A percentile compares a stretch with the other conserved stretches of the same genome.
These are phyloP conservation scores for Whalleya microplaca DNA, from an alignment of 2,329 filamentous ascomycete species.

Conservation along the genomic window DNA sequence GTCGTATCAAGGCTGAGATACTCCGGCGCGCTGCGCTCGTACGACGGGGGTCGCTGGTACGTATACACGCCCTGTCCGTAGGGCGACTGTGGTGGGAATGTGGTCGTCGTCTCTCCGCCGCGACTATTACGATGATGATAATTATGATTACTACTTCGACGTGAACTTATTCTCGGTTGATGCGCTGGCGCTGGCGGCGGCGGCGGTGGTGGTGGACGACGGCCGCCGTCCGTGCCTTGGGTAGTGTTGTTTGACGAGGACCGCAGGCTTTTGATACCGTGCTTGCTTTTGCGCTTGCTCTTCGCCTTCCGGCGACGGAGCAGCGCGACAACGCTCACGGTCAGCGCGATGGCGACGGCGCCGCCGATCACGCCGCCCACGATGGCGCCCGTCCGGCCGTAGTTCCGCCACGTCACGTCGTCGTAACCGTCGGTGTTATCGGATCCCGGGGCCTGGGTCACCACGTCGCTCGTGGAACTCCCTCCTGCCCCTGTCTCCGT, in stretches of 20 bases:
- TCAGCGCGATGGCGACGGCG: constrained; percentile 27
- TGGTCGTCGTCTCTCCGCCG: not conserved
- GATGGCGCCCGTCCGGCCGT: constrained; percentile 33
- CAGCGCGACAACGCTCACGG: constrained; percentile 27
- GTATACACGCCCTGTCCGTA: too few species aligned
- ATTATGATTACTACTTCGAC: too few species aligned
- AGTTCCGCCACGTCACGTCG: not conserved
- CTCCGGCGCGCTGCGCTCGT: too few species aligned
- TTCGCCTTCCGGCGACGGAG: constrained; percentile 26
- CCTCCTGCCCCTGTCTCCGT: too few species aligned
- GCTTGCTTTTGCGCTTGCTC: constrained; percentile 21
- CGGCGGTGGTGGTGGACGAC: too few species aligned
- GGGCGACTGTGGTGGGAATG: not conserved
- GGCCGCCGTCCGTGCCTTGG: too few species aligned
- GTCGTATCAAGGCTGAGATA: too few species aligned
- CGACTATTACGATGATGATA: too few species aligned
- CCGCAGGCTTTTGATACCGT: constrained; percentile 28
- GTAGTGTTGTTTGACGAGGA: too few species aligned
- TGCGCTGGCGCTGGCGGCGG: not conserved
- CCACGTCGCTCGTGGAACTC: too few species aligned
- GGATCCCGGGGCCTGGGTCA: not conserved
- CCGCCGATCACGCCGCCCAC: constrained; percentile 39
- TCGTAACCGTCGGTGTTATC: not conserved
- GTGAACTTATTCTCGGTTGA: too few species aligned
- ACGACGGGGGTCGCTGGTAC: too few species aligned